Percentiles rank a stretch among this genome's conserved stretches.
phyloP scores from a whole-genome alignment of 441 rosid genomes.

The Mallotus japonicus region DNA sequence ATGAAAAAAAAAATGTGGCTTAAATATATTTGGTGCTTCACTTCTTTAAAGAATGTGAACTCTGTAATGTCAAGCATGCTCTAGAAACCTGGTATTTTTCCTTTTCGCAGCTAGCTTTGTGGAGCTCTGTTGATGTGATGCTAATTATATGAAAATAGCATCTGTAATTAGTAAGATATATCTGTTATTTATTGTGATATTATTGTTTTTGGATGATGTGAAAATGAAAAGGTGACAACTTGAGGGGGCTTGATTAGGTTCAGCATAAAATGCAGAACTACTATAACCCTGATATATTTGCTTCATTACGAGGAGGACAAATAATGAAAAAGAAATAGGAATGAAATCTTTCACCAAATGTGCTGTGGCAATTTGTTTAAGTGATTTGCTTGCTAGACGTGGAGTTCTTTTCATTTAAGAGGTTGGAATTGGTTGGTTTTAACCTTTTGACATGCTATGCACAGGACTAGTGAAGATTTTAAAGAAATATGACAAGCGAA shows the following conservation, averaged over 20 bases:
- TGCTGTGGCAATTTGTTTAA: neutral
- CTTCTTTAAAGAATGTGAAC: neutral
- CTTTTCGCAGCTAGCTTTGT: neutral
- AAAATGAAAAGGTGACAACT: no score
- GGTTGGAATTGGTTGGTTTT: neutral
- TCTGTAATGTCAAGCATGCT: neutral
- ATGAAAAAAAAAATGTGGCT: neutral
- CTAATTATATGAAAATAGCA: neutral
- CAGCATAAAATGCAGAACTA: no score
- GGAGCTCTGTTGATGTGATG: neutral
- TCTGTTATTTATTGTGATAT: neutral
- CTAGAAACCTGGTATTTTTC: neutral
- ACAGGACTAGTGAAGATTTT: constrained; percentile 79
- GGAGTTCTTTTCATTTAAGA: neutral
- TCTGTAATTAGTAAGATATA: neutral
- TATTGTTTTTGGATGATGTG: neutral
- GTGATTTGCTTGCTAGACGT: neutral
- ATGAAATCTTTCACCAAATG: neutral
- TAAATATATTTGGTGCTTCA: neutral
- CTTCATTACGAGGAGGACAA: neutral
- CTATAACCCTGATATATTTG: no score
- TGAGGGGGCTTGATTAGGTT: no score
- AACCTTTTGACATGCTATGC: neutral
- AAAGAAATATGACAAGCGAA: constrained; percentile 88
- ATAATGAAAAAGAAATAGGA: neutral